Conservation (phyloP, 2,329 filamentous ascomycete genomes). For the Trichoderma sp. region DNA sequence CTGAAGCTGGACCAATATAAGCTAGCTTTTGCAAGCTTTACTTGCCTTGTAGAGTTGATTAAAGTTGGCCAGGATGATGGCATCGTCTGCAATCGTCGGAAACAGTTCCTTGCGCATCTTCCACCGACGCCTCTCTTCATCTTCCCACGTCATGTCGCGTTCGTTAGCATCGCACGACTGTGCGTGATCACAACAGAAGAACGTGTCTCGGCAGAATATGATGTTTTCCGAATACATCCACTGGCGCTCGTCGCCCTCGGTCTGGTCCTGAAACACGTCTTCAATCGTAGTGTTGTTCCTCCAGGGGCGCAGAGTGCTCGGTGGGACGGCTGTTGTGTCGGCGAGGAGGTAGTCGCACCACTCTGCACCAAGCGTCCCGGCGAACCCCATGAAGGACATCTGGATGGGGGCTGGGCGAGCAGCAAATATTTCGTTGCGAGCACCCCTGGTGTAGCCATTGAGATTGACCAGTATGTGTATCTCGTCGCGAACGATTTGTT, state of each 20-base stretch:
- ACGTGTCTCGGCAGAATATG: slow-evolving; percentile 90
- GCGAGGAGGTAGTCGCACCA: slow-evolving; percentile 98
- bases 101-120: slow-evolving; percentile 92
- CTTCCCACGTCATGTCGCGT: slow-evolving; percentile 72
- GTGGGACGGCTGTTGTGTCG: slow-evolving; percentile 83
- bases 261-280: slow-evolving; percentile 68
- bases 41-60: slow-evolving; percentile 97
- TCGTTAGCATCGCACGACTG: slow-evolving; percentile 81
- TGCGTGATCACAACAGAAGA: slow-evolving; percentile 97
- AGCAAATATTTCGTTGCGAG: slow-evolving; percentile 96
- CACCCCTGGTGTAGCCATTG: slow-evolving; percentile 96
- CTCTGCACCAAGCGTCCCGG: slow-evolving; percentile 90
- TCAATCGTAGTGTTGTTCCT: slow-evolving; percentile 73
- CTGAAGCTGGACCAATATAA: not conserved
- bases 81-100: slow-evolving; percentile 76
- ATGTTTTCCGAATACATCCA: slow-evolving; percentile 99
- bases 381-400: slow-evolving; percentile 99
- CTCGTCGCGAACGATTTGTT: slow-evolving; percentile 81
- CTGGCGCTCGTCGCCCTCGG: slow-evolving; percentile 68
- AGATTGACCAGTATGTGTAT: slow-evolving; percentile 96
- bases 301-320: slow-evolving; percentile 76
- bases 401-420: slow-evolving; percentile 92
- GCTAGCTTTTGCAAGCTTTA: not conserved
- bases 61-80: slow-evolving; percentile 94
- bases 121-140: slow-evolving; percentile 83